A percentile compares a stretch with the other conserved stretches of the same genome.
phyloP scores from a whole-genome alignment of 495 filamentous ascomycete species.

The Aspergillus saccharolyticus region DNA sequence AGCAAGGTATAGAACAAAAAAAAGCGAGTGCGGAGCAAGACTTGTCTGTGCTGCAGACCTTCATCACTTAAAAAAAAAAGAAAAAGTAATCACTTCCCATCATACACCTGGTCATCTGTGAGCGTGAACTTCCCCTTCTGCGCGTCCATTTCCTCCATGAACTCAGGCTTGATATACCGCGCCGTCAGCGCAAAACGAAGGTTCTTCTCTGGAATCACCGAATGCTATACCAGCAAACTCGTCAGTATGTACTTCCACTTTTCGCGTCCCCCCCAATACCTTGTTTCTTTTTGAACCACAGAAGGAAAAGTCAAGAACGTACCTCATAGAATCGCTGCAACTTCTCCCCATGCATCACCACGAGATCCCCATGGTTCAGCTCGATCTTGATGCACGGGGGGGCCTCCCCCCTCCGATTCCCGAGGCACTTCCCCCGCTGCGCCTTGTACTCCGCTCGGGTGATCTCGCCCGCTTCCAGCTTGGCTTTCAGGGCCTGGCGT shows the following conservation, averaged over 20 bases:
- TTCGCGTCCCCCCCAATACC: background rate
- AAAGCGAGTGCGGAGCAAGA: too few relatives aligned
- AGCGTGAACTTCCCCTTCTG: conserved; percentile 28
- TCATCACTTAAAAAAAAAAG: background rate
- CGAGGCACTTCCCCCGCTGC: conserved; percentile 9
- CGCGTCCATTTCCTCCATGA: conserved; percentile 15
- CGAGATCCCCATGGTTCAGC: conserved; percentile 72
- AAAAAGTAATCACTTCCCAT: conserved; percentile 25
- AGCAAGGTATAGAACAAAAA: too few relatives aligned
- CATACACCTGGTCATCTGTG: conserved; percentile 25
- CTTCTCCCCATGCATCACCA: conserved; percentile 72
- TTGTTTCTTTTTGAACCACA: background rate
- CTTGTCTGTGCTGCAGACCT: too few relatives aligned
- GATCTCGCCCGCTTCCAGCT: conserved; percentile 21
- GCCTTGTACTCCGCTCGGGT: conserved; percentile 18
- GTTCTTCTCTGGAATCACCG: conserved; percentile 49
- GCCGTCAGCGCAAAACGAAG: conserved; percentile 61
- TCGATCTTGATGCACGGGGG: conserved; percentile 27
- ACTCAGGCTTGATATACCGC: conserved; percentile 30
- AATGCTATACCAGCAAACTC: conserved; percentile 45
- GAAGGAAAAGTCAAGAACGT: conserved; percentile 12
- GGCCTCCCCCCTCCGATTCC: conserved; percentile 15
- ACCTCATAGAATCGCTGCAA: conserved; percentile 74
- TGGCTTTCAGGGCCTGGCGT: conserved; percentile 34
- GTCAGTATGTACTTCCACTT: background rate